phyloP scores from a whole-genome alignment of 2,329 filamentous ascomycete genomes.

The Fusarium sp. region DNA sequence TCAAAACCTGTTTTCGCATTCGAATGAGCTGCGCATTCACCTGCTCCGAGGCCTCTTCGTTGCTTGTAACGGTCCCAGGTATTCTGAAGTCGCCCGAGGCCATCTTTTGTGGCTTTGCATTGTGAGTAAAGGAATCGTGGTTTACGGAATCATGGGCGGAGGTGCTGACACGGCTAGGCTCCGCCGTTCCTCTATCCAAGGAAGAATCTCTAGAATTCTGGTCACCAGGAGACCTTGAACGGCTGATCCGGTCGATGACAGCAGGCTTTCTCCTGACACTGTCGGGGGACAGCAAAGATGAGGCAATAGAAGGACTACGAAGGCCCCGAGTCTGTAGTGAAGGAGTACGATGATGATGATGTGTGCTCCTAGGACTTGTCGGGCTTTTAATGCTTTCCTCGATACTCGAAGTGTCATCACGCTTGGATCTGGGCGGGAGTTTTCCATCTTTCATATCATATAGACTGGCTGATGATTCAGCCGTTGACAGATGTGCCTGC shows the following conservation, averaged over 20 bases:
- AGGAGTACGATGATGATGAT: slow-evolving; percentile 51
- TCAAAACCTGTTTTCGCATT: slow-evolving; percentile 88
- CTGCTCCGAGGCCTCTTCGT: slow-evolving; percentile 69
- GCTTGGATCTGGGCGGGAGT: slow-evolving; percentile 53
- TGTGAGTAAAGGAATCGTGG: slow-evolving; percentile 69
- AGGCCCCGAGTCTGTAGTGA: slow-evolving; percentile 56
- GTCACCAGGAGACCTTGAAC: slow-evolving; percentile 60
- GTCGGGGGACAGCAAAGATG: slow-evolving; percentile 56
- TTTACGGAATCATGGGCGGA: slow-evolving; percentile 72
- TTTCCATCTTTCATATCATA: slow-evolving; percentile 59
- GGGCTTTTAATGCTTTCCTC: slow-evolving; percentile 66
- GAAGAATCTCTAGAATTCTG: slow-evolving; percentile 72
- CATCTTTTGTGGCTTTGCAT: slow-evolving; percentile 62
- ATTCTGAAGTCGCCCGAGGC: slow-evolving; percentile 66
- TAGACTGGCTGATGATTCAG: slow-evolving; percentile 56
- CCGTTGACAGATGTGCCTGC: slow-evolving; percentile 54
- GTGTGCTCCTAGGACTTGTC: slow-evolving; percentile 60
- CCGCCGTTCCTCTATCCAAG: slow-evolving; percentile 69
- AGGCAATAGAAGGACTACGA: slow-evolving; percentile 55
- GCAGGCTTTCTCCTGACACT: slow-evolving; percentile 63
- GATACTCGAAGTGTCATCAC: slow-evolving; percentile 62
- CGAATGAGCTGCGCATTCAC: slow-evolving; percentile 76
- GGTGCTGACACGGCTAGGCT: slow-evolving; percentile 70
- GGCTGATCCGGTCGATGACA: slow-evolving; percentile 70
- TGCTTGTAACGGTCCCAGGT: slow-evolving; percentile 68